Evolutionary conservation across 805 yeast species (phyloP).

Genomic region (Schwanniomyces yamadae): DNA sequence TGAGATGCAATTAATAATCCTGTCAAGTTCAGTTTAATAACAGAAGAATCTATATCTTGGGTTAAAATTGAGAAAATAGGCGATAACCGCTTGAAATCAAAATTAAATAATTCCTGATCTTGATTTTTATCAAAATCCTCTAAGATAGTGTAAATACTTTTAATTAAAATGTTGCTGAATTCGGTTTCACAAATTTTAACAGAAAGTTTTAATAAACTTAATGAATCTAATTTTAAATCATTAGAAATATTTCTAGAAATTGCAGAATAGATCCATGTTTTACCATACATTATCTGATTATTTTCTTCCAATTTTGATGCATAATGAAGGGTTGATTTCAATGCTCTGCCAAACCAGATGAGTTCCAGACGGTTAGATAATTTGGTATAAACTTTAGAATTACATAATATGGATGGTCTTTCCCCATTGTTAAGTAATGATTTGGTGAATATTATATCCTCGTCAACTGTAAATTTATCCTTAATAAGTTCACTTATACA

Average conservation of each 20-base stretch:
- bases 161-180: conserved; percentile 45
- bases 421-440: conserved; percentile 36
- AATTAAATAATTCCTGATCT: conserved; percentile 13
- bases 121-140: conserved; percentile 11
- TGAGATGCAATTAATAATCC: conserved; percentile 29
- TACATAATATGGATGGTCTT: conserved; percentile 50
- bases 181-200: conserved; percentile 16
- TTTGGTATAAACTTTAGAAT: conserved; percentile 51
- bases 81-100: conserved; percentile 19
- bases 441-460: conserved; percentile 28
- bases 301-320: conserved; percentile 14
- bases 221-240: conserved; percentile 33
- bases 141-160: conserved; percentile 36
- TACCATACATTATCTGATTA: conserved; percentile 34
- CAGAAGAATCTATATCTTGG: conserved; percentile 15
- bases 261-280: conserved; percentile 48
- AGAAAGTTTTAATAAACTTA: conserved; percentile 27
- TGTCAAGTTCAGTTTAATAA: conserved; percentile 18
- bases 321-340: conserved; percentile 29
- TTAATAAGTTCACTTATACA: conserved; percentile 19
- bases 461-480: conserved; percentile 11
- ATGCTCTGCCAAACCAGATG: conserved; percentile 51
- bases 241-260: conserved; percentile 41
- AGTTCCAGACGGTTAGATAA: conserved; percentile 45
- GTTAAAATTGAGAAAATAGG: conserved; percentile 26